Evolutionary conservation across 352 stramenopile species (phyloP), one percentile per base, ranked within the genome.

Genomic region (Pythium biforme): DNA sequence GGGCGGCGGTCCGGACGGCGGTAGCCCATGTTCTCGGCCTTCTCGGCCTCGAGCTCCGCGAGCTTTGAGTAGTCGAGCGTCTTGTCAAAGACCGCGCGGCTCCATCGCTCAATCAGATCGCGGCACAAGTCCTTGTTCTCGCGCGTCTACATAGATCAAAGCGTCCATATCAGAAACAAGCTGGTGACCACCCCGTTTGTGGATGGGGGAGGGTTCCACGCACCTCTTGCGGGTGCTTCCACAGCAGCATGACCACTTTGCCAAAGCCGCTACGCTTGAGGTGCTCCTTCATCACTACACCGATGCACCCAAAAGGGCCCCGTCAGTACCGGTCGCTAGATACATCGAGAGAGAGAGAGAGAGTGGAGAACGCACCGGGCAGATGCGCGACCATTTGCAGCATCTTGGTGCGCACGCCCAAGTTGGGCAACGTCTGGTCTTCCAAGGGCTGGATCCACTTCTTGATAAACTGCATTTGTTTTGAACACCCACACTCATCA

Each of bases 391-490:
- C 74, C 75, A 93, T 91, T 11, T 94, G 76, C 11, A 95, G 73
- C 79, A 95, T 91, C 68, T 90, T 94, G 46, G 87, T 90, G 29
- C 87, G 84, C 40, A 95, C 68, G n/a, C 87, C 83, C 11, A 95
- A 74, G 59, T 94, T 95, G 15, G 87, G 84, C 46, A 95, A 64
- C 39, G 81, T 64, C 22, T 83, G 82, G 46, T 93, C 76, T 1
- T 94, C 87, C 39, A 94, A 48, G 25, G 87, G 87, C 58, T 94
- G 85, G 39, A 95, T 95, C 87, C 87, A 95, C 61, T 94, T 94
- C 69, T 93, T 95, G 52, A 95, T 82, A 63, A 95, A 88, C 86
- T 95, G 41, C 39, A 63, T 48, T 20, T 22, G 34, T 25, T 14
- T 15, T 17, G 14, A 62, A 8, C n/a, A 37, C 11, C 20, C 25